Base-by-base conservation (phyloP, 2,329 filamentous ascomycete genomes). In the Calcarisporium arbuscula region DNA sequence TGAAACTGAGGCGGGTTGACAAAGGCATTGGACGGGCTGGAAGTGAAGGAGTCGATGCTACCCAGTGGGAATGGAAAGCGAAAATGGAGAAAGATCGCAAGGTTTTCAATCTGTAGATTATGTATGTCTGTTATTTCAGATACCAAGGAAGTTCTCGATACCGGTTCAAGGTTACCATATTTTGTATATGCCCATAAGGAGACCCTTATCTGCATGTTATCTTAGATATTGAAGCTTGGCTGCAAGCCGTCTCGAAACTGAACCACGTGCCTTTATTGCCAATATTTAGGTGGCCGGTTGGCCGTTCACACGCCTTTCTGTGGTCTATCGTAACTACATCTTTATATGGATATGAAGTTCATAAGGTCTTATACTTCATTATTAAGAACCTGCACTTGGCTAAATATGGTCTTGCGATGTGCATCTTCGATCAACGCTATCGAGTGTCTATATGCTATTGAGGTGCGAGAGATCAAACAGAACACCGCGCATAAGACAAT, bases 11-110 rank as follows among this genome's bases (percentile, higher is more conserved):
- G 48, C 78, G 92, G 51, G 81, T 96, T 28, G 90, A 96, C 57
- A 89, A 88, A 62, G 90, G 89, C 0, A 84, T 98, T 45, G 77
- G 77, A 11, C 63, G 74, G 36, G 77, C 78, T 7, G 78, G 78
- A 14, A 80, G 77, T 48, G 71, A 79, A 41, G 75, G 85, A 68
- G 68, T 78, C 59, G 67, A 82, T 59, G 86, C 87, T 23, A 76
- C 87, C 47, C 85, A 94, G 54, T 96, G 92, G 90, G 78, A 95
- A 57, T 98, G 92, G 92, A 94, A 94, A 65, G 83, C 85, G 9
- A 80, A 80, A 56, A 94, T 92, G 82, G 92, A 98, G 67, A 95
- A 95, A 69, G 72, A 85, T 54, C 74, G 92, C 52, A 96, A 90
- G 47, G 81, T 86, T 57, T 98, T 96, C 67, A 92, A 94, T 62